Evolutionary conservation across 1,139 yeast species (phyloP).

Genomic region (Lizanozyma gosingica): DNA sequence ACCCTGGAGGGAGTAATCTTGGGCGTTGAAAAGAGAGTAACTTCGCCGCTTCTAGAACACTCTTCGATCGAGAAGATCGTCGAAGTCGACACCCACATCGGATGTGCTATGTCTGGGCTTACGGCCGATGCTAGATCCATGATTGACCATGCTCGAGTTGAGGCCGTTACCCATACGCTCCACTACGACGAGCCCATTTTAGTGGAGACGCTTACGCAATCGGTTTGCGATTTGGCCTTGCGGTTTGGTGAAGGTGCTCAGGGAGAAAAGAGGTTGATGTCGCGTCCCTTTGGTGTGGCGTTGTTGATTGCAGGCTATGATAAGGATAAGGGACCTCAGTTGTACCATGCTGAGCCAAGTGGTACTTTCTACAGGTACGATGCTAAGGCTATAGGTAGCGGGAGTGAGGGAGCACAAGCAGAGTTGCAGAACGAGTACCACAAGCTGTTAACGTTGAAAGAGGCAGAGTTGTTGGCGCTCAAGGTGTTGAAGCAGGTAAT

Average conservation of each 20-base stretch:
- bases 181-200: conserved; percentile 89
- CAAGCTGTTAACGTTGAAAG: conserved; percentile 83
- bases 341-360: conserved; percentile 98
- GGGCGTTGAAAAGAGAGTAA: conserved; percentile 96
- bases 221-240: conserved; percentile 93
- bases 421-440: conserved; percentile 97
- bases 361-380: conserved; percentile 97
- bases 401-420: conserved; percentile 98
- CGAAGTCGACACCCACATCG: conserved; percentile 89
- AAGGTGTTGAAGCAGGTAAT: conserved; percentile 94
- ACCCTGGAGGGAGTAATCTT: conserved; percentile 95
- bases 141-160: conserved; percentile 97
- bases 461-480: conserved; percentile 84
- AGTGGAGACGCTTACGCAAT: conserved; percentile 90
- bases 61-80: conserved; percentile 93
- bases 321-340: conserved; percentile 87
- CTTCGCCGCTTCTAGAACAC: conserved; percentile 84
- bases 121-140: conserved; percentile 98
- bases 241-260: conserved; percentile 98
- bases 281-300: conserved; percentile 99
- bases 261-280: conserved; percentile 95
- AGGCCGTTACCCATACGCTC: conserved; percentile 80
- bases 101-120: conserved; percentile 98
- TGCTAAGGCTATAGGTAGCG: conserved; percentile 98
- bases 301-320: conserved; percentile 91